A percentile compares a stretch with the other conserved stretches of the same genome.
These are phyloP conservation scores for Fusarium anthophilum DNA, from an alignment of 2,329 filamentous ascomycete genomes.

Conservation along the genomic window DNA sequence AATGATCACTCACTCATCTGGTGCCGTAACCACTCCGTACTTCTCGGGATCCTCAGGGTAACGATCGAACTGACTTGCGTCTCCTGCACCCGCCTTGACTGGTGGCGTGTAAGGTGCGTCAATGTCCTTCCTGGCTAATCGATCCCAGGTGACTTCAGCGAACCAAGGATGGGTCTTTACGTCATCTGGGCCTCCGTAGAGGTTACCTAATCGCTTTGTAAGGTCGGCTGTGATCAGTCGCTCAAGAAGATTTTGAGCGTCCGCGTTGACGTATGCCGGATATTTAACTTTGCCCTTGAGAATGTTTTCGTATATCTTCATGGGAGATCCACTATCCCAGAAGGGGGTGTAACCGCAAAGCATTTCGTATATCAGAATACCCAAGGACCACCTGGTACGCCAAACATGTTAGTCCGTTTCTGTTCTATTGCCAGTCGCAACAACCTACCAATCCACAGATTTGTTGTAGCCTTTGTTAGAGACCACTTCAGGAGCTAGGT, in stretches of 20 bases:
- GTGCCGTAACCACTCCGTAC: slow-evolving; percentile 77
- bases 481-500: slow-evolving; percentile 97
- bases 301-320: slow-evolving; percentile 99
- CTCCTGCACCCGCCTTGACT: slow-evolving; percentile 90
- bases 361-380: slow-evolving; percentile 99
- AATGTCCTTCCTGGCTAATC: slow-evolving; percentile 93
- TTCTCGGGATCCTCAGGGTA: slow-evolving; percentile 97
- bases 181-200: slow-evolving; percentile 89
- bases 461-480: slow-evolving; percentile 99
- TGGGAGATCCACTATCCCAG: slow-evolving; percentile 96
- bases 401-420: slow-evolving; percentile 8
- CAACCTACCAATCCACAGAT: slow-evolving; percentile 94
- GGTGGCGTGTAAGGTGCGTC: slow-evolving; percentile 98
- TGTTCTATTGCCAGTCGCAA: background rate
- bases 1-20: slow-evolving; percentile 77
- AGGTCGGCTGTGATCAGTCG: slow-evolving; percentile 94
- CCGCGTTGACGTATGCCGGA: slow-evolving; percentile 92
- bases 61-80: slow-evolving; percentile 97
- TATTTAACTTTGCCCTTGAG: slow-evolving; percentile 96
- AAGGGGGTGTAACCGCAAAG: slow-evolving; percentile 98
- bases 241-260: slow-evolving; percentile 91
- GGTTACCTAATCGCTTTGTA: slow-evolving; percentile 92
- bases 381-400: slow-evolving; percentile 88
- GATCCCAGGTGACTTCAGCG: slow-evolving; percentile 96
- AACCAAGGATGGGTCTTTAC: slow-evolving; percentile 98